Conservation (phyloP, 2,329 filamentous ascomycete genomes). For the Colletotrichum kahawae region DNA sequence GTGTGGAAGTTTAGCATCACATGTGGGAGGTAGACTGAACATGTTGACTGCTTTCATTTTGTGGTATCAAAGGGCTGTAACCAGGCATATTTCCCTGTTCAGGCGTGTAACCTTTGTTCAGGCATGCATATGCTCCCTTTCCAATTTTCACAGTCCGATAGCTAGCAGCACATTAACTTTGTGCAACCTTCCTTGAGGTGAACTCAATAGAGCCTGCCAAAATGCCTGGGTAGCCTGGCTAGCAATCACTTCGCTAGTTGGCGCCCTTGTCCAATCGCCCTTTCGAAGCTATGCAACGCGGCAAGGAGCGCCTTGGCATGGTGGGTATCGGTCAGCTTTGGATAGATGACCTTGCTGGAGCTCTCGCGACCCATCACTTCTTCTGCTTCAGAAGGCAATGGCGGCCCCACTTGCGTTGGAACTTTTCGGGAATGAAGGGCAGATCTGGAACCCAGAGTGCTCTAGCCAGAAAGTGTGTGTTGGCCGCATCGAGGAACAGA, state of each 20-base stretch:
- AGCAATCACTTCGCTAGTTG: neutral
- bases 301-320: neutral
- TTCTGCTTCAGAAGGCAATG: conserved; percentile 82
- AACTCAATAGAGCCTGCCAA: neutral
- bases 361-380: conserved; percentile 21
- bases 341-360: neutral
- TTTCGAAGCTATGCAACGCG: neutral
- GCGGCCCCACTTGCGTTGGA: conserved; percentile 80
- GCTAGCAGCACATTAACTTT: neutral
- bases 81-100: neutral
- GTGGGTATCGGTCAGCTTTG: neutral
- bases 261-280: neutral
- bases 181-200: neutral
- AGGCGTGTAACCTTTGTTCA: neutral
- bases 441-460: conserved; percentile 82
- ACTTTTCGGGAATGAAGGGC: conserved; percentile 70
- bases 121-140: neutral
- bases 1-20: neutral
- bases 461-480: conserved; percentile 75
- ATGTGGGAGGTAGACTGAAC: neutral
- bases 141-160: neutral
- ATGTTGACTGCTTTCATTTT: neutral
- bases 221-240: neutral
- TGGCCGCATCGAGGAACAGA: conserved; percentile 79
- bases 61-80: neutral